Conservation (phyloP, 441 rosid genomes). For the Cnidoscolus chayamansa region DNA sequence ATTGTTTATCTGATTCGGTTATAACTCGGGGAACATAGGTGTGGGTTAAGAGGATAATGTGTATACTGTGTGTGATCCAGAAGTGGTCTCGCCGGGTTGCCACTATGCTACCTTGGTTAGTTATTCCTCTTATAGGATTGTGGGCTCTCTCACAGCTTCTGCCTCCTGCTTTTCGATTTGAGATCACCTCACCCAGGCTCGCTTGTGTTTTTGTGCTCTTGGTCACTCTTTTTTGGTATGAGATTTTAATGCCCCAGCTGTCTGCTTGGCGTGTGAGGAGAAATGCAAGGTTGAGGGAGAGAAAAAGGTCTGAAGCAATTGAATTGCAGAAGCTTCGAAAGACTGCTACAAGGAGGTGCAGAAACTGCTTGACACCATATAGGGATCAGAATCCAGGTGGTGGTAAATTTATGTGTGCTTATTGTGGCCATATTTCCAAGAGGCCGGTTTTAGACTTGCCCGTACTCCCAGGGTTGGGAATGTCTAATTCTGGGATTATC, state of each 20-base stretch:
- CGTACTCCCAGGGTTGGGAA: constrained; percentile 58
- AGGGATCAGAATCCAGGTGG: constrained; percentile 93
- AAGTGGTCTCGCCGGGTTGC: constrained; percentile 99
- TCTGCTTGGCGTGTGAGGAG: constrained; percentile 84
- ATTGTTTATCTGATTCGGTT: constrained; percentile 28
- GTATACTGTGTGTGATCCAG: constrained; percentile 95
- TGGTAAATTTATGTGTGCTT: constrained; percentile 87
- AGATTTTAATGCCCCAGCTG: constrained; percentile 93
- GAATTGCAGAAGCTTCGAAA: constrained; percentile 85
- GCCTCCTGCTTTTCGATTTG: constrained; percentile 92
- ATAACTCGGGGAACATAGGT: constrained; percentile 44
- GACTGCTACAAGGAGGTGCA: constrained; percentile 80
- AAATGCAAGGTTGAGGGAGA: constrained; percentile 76
- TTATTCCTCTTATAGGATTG: constrained; percentile 81
- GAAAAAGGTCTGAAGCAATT: constrained; percentile 81
- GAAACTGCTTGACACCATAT: constrained; percentile 82
- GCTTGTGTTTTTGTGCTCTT: constrained; percentile 90
- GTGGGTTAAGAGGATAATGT: constrained; percentile 75
- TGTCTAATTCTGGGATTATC: constrained; percentile 72
- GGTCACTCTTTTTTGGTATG: constrained; percentile 92
- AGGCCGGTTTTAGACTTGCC: constrained; percentile 92
- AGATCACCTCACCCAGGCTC: constrained; percentile 84
- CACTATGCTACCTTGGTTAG: constrained; percentile 98
- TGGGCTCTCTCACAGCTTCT: constrained; percentile 96
- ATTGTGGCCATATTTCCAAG: constrained; percentile 92